A percentile compares a stretch with the other conserved stretches of the same genome.
Evolutionary conservation across 768 basidiomycete species (phyloP).

Genomic region (Bullera alba): DNA sequence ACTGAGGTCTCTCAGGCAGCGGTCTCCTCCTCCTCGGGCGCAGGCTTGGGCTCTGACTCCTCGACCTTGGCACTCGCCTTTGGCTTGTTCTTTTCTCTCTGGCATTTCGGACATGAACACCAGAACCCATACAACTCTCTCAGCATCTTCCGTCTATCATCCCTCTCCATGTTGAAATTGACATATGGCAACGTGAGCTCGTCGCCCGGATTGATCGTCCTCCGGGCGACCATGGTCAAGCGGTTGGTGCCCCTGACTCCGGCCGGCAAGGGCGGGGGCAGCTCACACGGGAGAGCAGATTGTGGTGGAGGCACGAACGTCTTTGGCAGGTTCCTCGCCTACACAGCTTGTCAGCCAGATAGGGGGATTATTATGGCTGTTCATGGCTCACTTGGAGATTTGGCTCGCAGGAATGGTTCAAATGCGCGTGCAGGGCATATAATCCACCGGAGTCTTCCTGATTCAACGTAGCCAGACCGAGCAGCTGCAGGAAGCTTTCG

Average conservation of each 20-base stretch:
- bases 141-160: slow-evolving; percentile 39
- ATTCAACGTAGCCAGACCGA: slow-evolving; percentile 76
- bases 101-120: slow-evolving; percentile 65
- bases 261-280: slow-evolving; percentile 50
- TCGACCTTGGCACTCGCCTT: background rate
- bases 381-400: slow-evolving; percentile 64
- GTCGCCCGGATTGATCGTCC: slow-evolving; percentile 60
- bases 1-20: too few species aligned
- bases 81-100: slow-evolving; percentile 49
- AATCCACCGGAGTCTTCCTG: slow-evolving; percentile 80
- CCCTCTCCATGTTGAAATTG: slow-evolving; percentile 51
- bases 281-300: slow-evolving; percentile 13
- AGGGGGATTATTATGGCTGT: too few species aligned
- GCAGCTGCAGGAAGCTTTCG: slow-evolving; percentile 62
- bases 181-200: slow-evolving; percentile 73
- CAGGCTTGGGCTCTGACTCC: too few species aligned
- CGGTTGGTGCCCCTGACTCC: slow-evolving; percentile 53
- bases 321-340: slow-evolving; percentile 38
- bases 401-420: slow-evolving; percentile 78
- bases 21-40: too few species aligned
- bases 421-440: slow-evolving; percentile 74
- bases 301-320: slow-evolving; percentile 13
- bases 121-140: slow-evolving; percentile 41
- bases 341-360: slow-evolving; percentile 2
- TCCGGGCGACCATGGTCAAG: slow-evolving; percentile 66